phyloP scores from a whole-genome alignment of 495 filamentous ascomycete species.

The Hyaloscypha finlandica region DNA sequence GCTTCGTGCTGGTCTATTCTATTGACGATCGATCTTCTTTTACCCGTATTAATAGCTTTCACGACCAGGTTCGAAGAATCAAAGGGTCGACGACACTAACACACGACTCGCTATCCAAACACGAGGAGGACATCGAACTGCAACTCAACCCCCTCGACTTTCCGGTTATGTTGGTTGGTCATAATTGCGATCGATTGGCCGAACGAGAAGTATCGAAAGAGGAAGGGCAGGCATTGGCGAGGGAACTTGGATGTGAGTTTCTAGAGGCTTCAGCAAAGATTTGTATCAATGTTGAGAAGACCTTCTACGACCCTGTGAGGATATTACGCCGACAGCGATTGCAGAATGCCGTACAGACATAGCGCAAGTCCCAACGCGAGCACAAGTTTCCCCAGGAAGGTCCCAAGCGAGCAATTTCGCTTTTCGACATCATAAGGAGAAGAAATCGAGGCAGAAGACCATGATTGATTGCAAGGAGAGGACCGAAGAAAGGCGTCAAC shows the following conservation, averaged over 20 bases:
- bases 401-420: too few relatives aligned
- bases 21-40: constrained; percentile 77
- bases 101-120: too few relatives aligned
- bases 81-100: constrained; percentile 34
- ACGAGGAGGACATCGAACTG: too few relatives aligned
- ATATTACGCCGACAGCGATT: background rate
- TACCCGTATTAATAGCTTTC: constrained; percentile 64
- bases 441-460: background rate
- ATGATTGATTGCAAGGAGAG: background rate
- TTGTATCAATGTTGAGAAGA: constrained; percentile 97
- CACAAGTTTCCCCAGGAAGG: too few relatives aligned
- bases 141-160: too few relatives aligned
- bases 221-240: constrained; percentile 87
- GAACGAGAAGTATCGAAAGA: constrained; percentile 88
- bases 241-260: constrained; percentile 92
- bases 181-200: background rate
- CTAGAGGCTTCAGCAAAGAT: constrained; percentile 98
- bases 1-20: constrained; percentile 78
- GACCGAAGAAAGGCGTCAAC: too few relatives aligned
- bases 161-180: constrained; percentile 3
- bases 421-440: too few relatives aligned
- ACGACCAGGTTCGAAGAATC: constrained; percentile 71
- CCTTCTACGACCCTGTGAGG: constrained; percentile 91
- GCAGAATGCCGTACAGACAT: background rate
- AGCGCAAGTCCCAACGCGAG: too few relatives aligned